Conservation (phyloP, 2,329 filamentous ascomycete species). For the Calonectria pseudoreteaudii region DNA sequence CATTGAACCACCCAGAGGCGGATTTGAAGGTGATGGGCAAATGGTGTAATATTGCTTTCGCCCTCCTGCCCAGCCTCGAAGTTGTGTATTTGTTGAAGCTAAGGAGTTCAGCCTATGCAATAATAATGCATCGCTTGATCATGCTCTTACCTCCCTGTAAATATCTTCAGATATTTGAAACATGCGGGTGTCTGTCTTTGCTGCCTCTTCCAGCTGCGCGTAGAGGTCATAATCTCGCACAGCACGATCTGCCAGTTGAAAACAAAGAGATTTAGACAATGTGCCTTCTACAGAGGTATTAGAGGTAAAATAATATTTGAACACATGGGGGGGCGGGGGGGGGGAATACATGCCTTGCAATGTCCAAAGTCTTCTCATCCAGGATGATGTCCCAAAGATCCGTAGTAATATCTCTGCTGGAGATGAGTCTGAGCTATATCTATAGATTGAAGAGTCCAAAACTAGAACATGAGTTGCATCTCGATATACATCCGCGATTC, state of each 20-base stretch:
- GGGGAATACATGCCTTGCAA: neutral
- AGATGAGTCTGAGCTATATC: neutral
- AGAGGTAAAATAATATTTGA: neutral
- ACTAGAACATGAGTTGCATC: neutral
- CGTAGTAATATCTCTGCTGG: neutral
- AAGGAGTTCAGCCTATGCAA: neutral
- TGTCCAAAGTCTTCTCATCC: conserved; percentile 6
- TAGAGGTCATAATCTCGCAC: neutral
- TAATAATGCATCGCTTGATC: neutral
- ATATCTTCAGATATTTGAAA: conserved; percentile 4
- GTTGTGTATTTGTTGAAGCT: neutral
- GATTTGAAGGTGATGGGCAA: neutral
- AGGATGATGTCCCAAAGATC: neutral
- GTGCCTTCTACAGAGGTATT: neutral
- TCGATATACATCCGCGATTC: neutral
- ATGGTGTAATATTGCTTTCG: too few relatives aligned
- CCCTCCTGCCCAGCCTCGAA: too few relatives aligned
- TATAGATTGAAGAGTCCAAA: neutral
- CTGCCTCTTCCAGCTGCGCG: neutral
- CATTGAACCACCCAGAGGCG: neutral
- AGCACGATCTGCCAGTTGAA: neutral
- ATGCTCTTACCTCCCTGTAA: neutral
- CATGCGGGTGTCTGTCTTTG: neutral
- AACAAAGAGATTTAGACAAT: neutral
- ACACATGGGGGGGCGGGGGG: too few relatives aligned